phyloP scores from a whole-genome alignment of 2,329 filamentous ascomycete species.

The Diaporthe ilicicola region DNA sequence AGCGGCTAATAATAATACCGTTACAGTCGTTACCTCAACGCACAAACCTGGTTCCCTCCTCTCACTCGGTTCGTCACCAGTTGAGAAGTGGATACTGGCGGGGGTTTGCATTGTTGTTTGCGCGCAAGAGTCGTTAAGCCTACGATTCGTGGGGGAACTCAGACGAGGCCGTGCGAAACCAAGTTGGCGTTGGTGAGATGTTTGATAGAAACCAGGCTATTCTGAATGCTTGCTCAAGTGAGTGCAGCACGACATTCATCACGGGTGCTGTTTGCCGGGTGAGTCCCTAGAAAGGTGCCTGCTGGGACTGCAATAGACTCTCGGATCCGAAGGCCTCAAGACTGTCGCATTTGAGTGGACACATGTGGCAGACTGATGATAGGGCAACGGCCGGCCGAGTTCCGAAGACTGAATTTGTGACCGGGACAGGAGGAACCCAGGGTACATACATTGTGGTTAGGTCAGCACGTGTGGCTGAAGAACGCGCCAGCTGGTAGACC shows the following conservation, averaged over 20 bases:
- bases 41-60: background rate
- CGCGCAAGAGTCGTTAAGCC: background rate
- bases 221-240: background rate
- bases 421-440: background rate
- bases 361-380: background rate
- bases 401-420: background rate
- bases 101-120: background rate
- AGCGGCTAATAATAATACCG: background rate
- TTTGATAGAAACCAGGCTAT: background rate
- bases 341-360: background rate
- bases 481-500: background rate
- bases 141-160: constrained; percentile 5
- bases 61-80: background rate
- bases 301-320: background rate
- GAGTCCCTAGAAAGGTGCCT: background rate
- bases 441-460: background rate
- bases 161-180: constrained; percentile 9
- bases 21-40: constrained; percentile 8
- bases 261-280: background rate
- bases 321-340: background rate
- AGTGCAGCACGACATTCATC: background rate
- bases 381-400: constrained; percentile 16
- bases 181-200: background rate
- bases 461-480: background rate
- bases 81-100: background rate